phyloP scores from a whole-genome alignment of 225 moss, liverwort and hornwort genomes.

The Ulota crispa region DNA sequence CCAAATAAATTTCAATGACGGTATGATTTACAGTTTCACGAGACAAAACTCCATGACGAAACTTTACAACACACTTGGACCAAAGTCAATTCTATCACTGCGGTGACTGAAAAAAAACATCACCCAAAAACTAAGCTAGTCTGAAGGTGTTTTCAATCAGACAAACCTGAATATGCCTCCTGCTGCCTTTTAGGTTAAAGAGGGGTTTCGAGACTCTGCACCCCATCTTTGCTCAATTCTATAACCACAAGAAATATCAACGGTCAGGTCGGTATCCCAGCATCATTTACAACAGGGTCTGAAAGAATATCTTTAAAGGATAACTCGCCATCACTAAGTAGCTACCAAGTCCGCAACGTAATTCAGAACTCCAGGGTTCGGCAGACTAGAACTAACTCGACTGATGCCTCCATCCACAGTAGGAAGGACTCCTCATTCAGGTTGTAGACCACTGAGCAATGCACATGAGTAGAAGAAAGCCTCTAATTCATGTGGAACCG shows the following conservation, averaged over 20 bases:
- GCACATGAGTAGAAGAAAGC: constrained; percentile 2
- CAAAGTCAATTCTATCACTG: not conserved
- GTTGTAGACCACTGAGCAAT: constrained; percentile 16
- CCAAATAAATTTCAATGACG: not conserved
- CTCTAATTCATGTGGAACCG: constrained; percentile 1
- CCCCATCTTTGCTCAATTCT: constrained; percentile 6
- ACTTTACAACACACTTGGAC: constrained; percentile 2
- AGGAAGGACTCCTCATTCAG: constrained; percentile 7
- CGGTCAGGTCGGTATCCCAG: not conserved
- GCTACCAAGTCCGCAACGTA: constrained; percentile 9
- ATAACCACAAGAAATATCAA: not conserved
- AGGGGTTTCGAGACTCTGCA: constrained; percentile 6
- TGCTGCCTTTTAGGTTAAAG: constrained; percentile 6
- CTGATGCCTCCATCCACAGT: not conserved
- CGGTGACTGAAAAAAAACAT: not conserved
- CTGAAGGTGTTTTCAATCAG: constrained; percentile 5
- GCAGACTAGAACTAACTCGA: constrained; percentile 5
- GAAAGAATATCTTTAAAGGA: not conserved
- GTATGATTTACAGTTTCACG: not conserved
- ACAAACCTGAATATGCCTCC: constrained; percentile 14
- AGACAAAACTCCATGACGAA: constrained; percentile 3
- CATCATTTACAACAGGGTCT: constrained; percentile 3
- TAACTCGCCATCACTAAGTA: not conserved
- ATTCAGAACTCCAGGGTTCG: constrained; percentile 5
- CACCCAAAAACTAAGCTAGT: constrained; percentile 9